phyloP scores from a whole-genome alignment of 257 asterid genomes.

The Nicotiana sylvestris region DNA sequence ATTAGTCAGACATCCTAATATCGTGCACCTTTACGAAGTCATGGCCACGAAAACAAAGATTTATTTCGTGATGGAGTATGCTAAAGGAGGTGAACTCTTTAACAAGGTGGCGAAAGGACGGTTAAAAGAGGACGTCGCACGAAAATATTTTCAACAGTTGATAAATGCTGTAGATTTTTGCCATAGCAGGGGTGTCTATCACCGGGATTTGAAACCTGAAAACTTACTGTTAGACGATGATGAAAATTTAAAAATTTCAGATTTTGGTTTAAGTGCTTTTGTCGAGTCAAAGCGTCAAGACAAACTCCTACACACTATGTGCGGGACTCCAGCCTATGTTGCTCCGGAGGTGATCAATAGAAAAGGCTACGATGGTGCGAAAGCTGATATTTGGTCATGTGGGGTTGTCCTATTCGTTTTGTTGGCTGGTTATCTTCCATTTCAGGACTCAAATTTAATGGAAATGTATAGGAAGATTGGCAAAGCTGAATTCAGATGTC shows the following conservation, averaged over 20 bases:
- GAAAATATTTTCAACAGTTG: conserved; percentile 59
- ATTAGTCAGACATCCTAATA: conserved; percentile 59
- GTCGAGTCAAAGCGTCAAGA: conserved; percentile 60
- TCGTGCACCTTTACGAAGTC: conserved; percentile 70
- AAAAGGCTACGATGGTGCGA: conserved; percentile 77
- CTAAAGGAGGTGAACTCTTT: conserved; percentile 83
- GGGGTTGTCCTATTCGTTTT: conserved; percentile 74
- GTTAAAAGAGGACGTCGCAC: conserved; percentile 56
- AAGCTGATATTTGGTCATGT: conserved; percentile 80
- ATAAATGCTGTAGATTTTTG: conserved; percentile 73
- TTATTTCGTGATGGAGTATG: conserved; percentile 70
- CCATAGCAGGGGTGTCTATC: conserved; percentile 82
- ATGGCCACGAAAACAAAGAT: conserved; percentile 86
- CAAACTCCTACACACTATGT: conserved; percentile 76
- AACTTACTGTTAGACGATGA: no score
- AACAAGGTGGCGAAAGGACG: conserved; percentile 55
- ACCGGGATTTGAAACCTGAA: conserved; percentile 38
- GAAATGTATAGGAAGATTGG: conserved; percentile 75
- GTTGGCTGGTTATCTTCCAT: conserved; percentile 73
- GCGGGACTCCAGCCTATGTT: conserved; percentile 89
- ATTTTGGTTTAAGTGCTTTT: conserved; percentile 76
- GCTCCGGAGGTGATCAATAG: conserved; percentile 76
- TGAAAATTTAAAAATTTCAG: conserved; percentile 47
- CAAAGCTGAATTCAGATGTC: conserved; percentile 55
- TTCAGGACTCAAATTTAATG: conserved; percentile 70